These are phyloP conservation scores for Boletus rubroflammeus DNA, from an alignment of 768 basidiomycete genomes.

Conservation along the genomic window DNA sequence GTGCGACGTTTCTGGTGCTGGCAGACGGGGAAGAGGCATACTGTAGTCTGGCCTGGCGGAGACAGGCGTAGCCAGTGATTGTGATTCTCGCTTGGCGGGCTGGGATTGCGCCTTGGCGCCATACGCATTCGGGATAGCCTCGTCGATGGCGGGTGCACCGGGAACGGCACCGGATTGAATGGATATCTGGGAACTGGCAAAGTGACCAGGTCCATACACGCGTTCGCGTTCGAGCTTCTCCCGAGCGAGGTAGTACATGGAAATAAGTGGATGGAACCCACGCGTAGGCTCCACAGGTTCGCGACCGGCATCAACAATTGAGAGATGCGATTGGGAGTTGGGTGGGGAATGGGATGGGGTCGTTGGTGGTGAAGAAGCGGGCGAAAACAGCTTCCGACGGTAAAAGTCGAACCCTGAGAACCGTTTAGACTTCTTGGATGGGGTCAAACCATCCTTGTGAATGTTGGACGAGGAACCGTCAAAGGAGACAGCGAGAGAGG, in stretches of 20 bases:
- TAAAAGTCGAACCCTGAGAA: slow-evolving; percentile 97
- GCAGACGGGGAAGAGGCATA: slow-evolving; percentile 78
- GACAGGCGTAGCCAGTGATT: slow-evolving; percentile 22
- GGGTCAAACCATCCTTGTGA: slow-evolving; percentile 41
- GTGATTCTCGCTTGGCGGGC: slow-evolving; percentile 32
- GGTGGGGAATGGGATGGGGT: slow-evolving; percentile 63
- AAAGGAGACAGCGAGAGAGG: slow-evolving; percentile 66
- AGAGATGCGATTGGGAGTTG: slow-evolving; percentile 53
- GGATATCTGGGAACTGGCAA: slow-evolving; percentile 87
- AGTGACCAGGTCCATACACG: slow-evolving; percentile 91
- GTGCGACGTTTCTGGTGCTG: slow-evolving; percentile 77
- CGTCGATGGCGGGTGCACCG: slow-evolving; percentile 18
- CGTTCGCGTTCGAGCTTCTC: slow-evolving; percentile 95
- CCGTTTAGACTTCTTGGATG: slow-evolving; percentile 68
- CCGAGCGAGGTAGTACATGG: slow-evolving; percentile 93
- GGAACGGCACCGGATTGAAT: slow-evolving; percentile 35
- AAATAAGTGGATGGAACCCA: slow-evolving; percentile 92
- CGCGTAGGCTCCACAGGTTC: slow-evolving; percentile 76
- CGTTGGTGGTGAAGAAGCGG: slow-evolving; percentile 42
- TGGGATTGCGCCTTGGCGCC: slow-evolving; percentile 30
- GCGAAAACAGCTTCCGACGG: slow-evolving; percentile 79
- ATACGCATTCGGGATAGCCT: slow-evolving; percentile 13
- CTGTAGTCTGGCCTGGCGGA: slow-evolving; percentile 65
- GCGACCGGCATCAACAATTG: slow-evolving; percentile 45
- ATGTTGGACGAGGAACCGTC: slow-evolving; percentile 40